phyloP scores from a whole-genome alignment of 2,329 filamentous ascomycete species.

The Monilinia fructicola region DNA sequence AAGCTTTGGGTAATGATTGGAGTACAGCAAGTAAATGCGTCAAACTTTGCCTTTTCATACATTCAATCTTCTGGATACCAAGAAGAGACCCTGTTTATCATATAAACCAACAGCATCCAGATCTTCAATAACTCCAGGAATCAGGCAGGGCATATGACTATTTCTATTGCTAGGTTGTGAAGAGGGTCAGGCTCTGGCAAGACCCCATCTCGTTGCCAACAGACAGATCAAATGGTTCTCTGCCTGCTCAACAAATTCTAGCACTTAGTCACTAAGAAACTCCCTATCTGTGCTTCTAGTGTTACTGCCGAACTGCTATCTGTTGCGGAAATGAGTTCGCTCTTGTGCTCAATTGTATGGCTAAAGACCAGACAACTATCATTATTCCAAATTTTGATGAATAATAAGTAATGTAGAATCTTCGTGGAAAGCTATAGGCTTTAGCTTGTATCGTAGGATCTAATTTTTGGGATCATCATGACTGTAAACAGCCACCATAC shows the following conservation, averaged over 20 bases:
- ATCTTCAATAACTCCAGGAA: too few relatives aligned
- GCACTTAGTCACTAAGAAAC: neutral
- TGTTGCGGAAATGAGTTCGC: neutral
- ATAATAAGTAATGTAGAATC: neutral
- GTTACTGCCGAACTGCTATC: neutral
- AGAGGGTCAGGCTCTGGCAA: neutral
- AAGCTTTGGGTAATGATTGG: neutral
- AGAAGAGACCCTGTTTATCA: conserved; percentile 5
- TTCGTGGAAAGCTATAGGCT: neutral
- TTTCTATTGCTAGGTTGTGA: neutral
- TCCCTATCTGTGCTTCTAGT: neutral
- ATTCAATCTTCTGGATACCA: neutral
- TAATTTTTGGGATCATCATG: neutral
- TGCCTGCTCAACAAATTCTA: neutral
- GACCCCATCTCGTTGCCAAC: neutral
- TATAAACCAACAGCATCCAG: neutral
- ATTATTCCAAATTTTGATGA: neutral
- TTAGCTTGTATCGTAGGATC: neutral
- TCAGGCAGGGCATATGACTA: neutral
- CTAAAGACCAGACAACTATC: neutral
- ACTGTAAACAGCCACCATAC: too few relatives aligned
- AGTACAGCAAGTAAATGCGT: conserved; percentile 7
- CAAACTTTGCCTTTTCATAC: conserved; percentile 4
- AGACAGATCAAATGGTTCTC: neutral
- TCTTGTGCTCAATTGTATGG: neutral